These are phyloP conservation scores for Verticillium isaacii DNA, from an alignment of 2,329 filamentous ascomycete genomes.

Conservation along the genomic window DNA sequence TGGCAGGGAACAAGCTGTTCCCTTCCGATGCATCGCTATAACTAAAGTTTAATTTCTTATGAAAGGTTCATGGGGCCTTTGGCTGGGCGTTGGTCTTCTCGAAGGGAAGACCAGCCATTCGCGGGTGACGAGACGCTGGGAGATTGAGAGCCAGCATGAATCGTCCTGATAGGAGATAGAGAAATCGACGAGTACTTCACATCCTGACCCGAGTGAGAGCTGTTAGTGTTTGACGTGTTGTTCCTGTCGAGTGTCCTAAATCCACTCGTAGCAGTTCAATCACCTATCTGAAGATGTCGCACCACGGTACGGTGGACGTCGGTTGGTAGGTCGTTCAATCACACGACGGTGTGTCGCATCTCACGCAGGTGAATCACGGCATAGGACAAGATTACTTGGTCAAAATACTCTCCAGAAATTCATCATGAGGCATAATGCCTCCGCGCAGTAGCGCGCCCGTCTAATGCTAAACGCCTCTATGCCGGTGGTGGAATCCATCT, in stretches of 20 bases:
- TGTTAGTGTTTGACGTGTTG: too few species aligned
- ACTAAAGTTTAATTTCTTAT: constrained; percentile 5
- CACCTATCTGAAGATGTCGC: too few species aligned
- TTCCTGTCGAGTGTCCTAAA: too few species aligned
- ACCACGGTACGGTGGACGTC: too few species aligned
- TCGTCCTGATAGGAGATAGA: neutral
- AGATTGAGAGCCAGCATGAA: neutral
- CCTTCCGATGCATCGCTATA: neutral
- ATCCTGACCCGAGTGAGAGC: too few species aligned
- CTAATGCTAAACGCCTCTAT: constrained; percentile 2
- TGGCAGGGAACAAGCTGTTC: neutral
- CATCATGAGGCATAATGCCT: neutral
- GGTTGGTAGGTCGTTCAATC: too few species aligned
- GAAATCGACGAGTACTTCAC: neutral
- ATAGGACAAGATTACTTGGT: neutral
- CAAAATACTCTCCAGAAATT: neutral
- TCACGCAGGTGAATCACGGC: too few species aligned
- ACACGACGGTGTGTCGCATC: too few species aligned
- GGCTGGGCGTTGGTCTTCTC: neutral
- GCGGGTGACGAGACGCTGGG: neutral
- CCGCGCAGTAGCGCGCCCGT: neutral
- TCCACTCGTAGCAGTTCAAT: too few species aligned
- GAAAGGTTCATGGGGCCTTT: neutral
- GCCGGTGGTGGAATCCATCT: neutral
- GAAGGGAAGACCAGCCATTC: neutral